Base-by-base conservation (phyloP, 768 basidiomycete genomes). In the Mrakia blollopis region DNA sequence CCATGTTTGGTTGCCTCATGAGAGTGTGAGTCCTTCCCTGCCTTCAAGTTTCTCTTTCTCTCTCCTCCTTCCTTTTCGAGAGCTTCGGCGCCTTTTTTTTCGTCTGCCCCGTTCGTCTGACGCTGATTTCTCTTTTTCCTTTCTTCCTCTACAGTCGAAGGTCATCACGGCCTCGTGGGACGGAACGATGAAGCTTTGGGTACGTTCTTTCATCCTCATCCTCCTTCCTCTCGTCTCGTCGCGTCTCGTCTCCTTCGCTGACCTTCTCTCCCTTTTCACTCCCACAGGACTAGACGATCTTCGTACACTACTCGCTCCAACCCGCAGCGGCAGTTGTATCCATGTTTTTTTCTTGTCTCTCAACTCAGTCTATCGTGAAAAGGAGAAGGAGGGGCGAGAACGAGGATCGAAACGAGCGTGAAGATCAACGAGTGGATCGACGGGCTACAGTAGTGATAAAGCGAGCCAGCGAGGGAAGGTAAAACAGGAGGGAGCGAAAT, bases 121-220 rank as follows among this genome's bases (percentile, higher is more conserved):
- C 21, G 88, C 52, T 23, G 35, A 30, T 32, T 57, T 4, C n/a
- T 50, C n/a, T 68, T 28, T 69, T 30, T 52, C 25, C 6, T 39
- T 65, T 57, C n/a, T 6, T 57, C 18, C 25, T 41, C 13, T 23
- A 79, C 61, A 98, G 96, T 96, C 93, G 32, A 98, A 98, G 86
- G 90, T 99, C 10, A 88, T 99, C 73, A 99, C 97, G 4, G 94
- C 92, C 13, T 94, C 92, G 65, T 98, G 96, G 96, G 97, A 99
- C 82, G 95, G 95, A 18, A 85, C 94, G 80, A 98, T 98, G 84
- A 98, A 98, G 85, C 87, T 99, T 83, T 99, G 95, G 94, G 79
- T 65, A 35, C 21, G 63, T 63, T 21, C 63, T n/a, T n/a, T 32
- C n/a, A 16, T 41, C 39, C 30, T 32, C n/a, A n/a, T n/a, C n/a